Evolutionary conservation across 2,329 filamentous ascomycete species (phyloP).

Genomic region (Exophiala xenobiotica): DNA sequence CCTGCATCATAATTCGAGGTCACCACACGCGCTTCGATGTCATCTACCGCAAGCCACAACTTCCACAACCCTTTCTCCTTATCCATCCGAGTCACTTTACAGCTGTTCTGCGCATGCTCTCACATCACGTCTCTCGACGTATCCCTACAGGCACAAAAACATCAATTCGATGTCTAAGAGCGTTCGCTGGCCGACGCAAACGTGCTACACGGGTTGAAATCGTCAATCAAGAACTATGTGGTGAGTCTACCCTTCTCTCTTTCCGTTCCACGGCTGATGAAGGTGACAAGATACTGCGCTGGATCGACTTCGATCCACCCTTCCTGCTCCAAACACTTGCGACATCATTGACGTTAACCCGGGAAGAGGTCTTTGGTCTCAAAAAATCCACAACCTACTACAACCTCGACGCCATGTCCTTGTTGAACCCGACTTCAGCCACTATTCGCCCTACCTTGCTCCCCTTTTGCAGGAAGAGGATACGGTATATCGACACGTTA

Average conservation of each 20-base stretch:
- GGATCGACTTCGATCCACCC: conserved; percentile 64
- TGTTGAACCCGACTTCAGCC: conserved; percentile 65
- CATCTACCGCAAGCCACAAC: neutral
- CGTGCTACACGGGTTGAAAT: conserved; percentile 10
- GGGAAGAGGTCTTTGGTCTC: conserved; percentile 74
- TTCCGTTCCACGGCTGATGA: conserved; percentile 11
- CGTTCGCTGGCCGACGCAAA: neutral
- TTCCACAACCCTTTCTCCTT: conserved; percentile 44
- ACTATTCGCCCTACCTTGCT: conserved; percentile 62
- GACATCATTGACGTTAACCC: conserved; percentile 88
- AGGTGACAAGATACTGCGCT: conserved; percentile 62
- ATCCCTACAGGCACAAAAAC: conserved; percentile 15
- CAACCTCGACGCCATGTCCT: conserved; percentile 80
- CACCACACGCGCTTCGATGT: neutral
- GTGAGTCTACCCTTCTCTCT: conserved; percentile 6
- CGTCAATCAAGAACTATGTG: conserved; percentile 15
- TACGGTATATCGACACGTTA: conserved; percentile 48
- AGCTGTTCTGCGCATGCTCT: conserved; percentile 17
- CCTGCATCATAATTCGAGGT: too few species aligned
- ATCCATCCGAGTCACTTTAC: neutral
- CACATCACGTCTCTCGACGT: conserved; percentile 11
- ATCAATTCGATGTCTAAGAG: neutral
- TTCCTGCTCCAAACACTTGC: conserved; percentile 71
- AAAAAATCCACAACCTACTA: conserved; percentile 70
- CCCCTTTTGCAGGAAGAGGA: conserved; percentile 50